Evolutionary conservation across 2,329 filamentous ascomycete species (phyloP).

Genomic region (Phialocephala sp.): DNA sequence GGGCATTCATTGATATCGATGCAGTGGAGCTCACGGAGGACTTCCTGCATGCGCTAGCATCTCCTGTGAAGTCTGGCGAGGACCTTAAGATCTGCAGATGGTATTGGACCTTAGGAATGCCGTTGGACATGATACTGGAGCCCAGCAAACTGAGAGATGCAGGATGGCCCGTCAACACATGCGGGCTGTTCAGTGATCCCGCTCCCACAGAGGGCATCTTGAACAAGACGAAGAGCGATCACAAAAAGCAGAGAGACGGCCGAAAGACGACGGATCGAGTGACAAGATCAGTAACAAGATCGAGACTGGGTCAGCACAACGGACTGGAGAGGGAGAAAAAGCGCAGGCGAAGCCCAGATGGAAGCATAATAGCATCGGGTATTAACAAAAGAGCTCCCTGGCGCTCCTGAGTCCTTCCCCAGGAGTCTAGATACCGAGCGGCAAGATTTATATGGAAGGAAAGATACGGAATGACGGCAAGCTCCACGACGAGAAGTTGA

Average conservation of each 20-base stretch:
- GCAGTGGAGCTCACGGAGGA: background rate
- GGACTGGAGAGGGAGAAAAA: no score
- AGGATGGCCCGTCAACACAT: background rate
- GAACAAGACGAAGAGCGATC: background rate
- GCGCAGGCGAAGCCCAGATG: no score
- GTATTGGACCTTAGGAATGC: constrained; percentile 17
- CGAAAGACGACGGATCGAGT: no score
- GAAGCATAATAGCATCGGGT: no score
- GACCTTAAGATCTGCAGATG: constrained; percentile 10
- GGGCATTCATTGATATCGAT: background rate
- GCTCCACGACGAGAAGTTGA: no score
- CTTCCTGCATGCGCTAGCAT: background rate
- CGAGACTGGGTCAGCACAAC: no score
- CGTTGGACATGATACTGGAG: constrained; percentile 14
- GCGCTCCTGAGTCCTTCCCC: no score
- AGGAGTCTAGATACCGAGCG: no score
- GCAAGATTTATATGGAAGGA: background rate
- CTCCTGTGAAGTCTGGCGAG: background rate
- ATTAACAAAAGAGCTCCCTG: no score
- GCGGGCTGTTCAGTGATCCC: background rate
- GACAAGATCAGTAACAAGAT: no score
- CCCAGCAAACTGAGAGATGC: constrained; percentile 10
- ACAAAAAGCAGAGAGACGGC: no score
- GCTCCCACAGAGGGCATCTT: background rate
- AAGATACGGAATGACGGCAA: background rate